phyloP scores from a whole-genome alignment of 177 flowering plant species.

The Vitis hybrid region DNA sequence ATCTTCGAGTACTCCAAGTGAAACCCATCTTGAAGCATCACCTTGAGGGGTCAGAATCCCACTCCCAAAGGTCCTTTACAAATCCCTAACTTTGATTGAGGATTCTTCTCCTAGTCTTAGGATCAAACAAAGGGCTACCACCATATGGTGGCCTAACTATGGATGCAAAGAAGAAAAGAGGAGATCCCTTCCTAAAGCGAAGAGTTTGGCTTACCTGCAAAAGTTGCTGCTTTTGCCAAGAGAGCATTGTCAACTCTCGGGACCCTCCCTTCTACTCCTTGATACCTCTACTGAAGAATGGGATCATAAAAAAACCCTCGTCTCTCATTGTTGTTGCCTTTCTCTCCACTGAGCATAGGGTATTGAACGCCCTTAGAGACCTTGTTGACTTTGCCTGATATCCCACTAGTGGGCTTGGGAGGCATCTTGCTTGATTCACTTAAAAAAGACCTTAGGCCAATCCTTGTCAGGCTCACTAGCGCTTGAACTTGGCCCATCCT shows the following conservation, averaged over 20 bases:
- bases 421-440: too few relatives aligned
- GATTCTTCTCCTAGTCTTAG: too few relatives aligned
- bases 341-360: neutral
- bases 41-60: too few relatives aligned
- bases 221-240: neutral
- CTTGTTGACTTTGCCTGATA: neutral
- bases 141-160: accelerated
- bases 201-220: neutral
- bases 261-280: neutral
- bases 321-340: neutral
- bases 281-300: accelerated
- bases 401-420: neutral
- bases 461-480: too few relatives aligned
- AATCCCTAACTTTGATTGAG: too few relatives aligned
- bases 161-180: neutral
- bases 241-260: accelerated
- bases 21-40: too few relatives aligned
- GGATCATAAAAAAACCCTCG: too few relatives aligned
- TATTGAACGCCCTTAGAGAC: neutral
- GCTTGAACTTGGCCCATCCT: too few relatives aligned
- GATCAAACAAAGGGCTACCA: neutral
- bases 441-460: too few relatives aligned
- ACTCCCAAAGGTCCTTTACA: too few relatives aligned
- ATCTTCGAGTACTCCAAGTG: too few relatives aligned
- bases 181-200: neutral